Conservation (phyloP, 805 yeast genomes). For the Hanseniaspora guilliermondii region DNA sequence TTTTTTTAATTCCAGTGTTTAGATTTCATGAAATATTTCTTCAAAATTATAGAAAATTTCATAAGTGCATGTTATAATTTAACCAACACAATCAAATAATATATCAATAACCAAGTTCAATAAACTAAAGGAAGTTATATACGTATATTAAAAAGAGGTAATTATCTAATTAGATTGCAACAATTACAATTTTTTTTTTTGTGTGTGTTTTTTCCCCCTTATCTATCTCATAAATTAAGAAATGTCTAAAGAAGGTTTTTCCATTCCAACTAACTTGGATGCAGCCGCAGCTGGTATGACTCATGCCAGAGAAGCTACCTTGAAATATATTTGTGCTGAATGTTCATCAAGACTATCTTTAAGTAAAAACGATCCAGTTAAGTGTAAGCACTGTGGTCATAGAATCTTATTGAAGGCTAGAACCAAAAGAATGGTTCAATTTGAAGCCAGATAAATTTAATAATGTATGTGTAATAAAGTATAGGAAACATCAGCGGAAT, state of each 20-base stretch:
- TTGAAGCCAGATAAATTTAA: slow-evolving; percentile 56
- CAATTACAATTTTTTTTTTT: neutral
- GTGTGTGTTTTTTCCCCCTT: neutral
- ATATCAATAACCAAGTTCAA: too few relatives aligned
- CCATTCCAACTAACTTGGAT: slow-evolving; percentile 67
- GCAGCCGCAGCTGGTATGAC: slow-evolving; percentile 77
- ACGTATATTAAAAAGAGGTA: too few relatives aligned
- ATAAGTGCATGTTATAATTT: too few relatives aligned
- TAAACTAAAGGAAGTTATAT: too few relatives aligned
- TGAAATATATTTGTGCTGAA: slow-evolving; percentile 89
- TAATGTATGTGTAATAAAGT: neutral
- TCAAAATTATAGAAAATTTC: too few relatives aligned
- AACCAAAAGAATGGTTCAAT: slow-evolving; percentile 91
- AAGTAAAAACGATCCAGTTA: slow-evolving; percentile 87
- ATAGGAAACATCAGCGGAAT: neutral
- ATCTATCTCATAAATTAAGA: neutral
- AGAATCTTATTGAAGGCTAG: slow-evolving; percentile 94
- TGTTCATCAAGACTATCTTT: slow-evolving; percentile 83
- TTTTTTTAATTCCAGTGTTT: too few relatives aligned
- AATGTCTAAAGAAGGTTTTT: slow-evolving; percentile 72
- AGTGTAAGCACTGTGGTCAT: slow-evolving; percentile 98
- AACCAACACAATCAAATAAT: too few relatives aligned
- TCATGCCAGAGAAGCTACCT: slow-evolving; percentile 63
- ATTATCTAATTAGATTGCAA: too few relatives aligned
- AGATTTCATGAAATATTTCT: too few relatives aligned